Evolutionary conservation across 106 monocot species (phyloP).

Genomic region (Platanthera guangdongensis): DNA sequence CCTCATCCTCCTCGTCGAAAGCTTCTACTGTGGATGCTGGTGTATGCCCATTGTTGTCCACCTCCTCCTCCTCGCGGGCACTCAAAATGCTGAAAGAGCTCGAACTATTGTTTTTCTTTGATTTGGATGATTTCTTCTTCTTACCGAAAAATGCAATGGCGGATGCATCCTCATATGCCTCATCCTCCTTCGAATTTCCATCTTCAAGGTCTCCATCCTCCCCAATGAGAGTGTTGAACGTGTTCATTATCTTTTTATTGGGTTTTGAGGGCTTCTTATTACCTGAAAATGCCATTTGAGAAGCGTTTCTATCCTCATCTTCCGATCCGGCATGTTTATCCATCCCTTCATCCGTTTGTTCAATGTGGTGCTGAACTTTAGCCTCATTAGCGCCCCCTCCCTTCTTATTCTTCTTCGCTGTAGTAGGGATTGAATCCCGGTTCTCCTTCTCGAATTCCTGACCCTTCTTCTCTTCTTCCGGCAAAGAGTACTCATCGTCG

Average conservation of each 20-base stretch:
- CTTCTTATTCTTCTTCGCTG: constrained; percentile 62
- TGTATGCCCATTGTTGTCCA: no score
- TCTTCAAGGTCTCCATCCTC: background rate
- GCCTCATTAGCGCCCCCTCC: constrained; percentile 6
- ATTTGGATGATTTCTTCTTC: background rate
- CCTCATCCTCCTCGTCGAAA: no score
- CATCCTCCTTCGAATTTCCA: background rate
- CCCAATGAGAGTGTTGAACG: no score
- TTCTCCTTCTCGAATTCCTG: constrained; percentile 11
- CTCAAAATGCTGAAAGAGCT: background rate
- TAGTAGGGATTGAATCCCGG: background rate
- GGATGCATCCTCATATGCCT: background rate
- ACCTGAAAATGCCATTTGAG: constrained; percentile 13
- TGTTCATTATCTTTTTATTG: constrained; percentile 13
- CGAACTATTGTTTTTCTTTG: background rate
- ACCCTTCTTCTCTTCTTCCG: constrained; percentile 16
- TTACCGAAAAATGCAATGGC: background rate
- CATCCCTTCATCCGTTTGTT: constrained; percentile 6
- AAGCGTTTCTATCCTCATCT: background rate
- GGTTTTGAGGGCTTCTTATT: constrained; percentile 21
- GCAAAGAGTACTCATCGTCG: constrained; percentile 81
- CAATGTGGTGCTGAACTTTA: constrained; percentile 19
- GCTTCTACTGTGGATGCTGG: no score
- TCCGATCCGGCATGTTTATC: background rate
- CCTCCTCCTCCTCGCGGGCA: constrained; percentile 7